A percentile compares a stretch with the other conserved stretches of the same genome.
These are phyloP conservation scores for Phtheirospermum japonicum DNA, from an alignment of 257 asterid species.

Conservation along the genomic window DNA sequence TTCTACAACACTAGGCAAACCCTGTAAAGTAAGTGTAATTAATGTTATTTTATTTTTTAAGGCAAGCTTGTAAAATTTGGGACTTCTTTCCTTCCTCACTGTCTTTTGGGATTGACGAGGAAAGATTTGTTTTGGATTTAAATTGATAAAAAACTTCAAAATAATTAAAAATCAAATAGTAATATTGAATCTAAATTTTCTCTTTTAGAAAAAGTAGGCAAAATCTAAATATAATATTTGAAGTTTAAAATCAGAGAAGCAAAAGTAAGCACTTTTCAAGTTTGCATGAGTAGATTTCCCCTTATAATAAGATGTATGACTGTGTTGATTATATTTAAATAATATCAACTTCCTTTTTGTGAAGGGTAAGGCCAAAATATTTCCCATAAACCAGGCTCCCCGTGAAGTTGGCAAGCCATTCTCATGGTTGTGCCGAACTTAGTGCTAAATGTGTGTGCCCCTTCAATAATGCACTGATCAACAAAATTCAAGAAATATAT, in stretches of 20 bases:
- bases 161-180: constrained; percentile 5
- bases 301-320: not conserved
- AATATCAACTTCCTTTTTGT: not conserved
- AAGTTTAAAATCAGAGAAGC: not conserved
- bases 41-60: too few species aligned
- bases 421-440: not conserved
- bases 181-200: not conserved
- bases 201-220: not conserved
- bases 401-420: not conserved
- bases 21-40: constrained; percentile 38
- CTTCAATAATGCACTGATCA: not conserved
- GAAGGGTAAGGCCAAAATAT: not conserved
- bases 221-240: not conserved
- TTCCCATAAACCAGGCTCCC: not conserved
- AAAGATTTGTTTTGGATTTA: not conserved
- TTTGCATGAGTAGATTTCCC: not conserved
- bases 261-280: constrained; percentile 1
- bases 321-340: not conserved
- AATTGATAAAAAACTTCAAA: not conserved
- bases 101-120: not conserved
- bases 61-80: constrained; percentile 14
- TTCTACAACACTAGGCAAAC: constrained; percentile 37
- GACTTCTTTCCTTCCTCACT: not conserved
- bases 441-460: not conserved
- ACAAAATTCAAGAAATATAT: too few species aligned